Base-by-base conservation (phyloP, 768 basidiomycete species). In the Gelatoporia subvermispora region DNA sequence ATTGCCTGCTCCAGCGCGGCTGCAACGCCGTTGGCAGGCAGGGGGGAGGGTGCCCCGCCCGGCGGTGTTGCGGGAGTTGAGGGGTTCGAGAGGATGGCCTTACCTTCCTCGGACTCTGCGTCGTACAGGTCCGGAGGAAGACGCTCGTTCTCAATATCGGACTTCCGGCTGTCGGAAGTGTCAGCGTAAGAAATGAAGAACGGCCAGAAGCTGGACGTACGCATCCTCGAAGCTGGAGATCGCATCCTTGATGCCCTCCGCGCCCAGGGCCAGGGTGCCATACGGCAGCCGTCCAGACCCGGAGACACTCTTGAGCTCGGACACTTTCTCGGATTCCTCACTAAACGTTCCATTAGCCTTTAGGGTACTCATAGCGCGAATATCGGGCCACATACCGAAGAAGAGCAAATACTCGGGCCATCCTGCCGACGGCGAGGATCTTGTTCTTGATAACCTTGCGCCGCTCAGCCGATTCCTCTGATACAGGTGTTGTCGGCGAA, bases 101-200 rank as follows among this genome's bases (percentile, higher is more conserved):
- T 81, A 48, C 82, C 85, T 67, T 87, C 83, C 54, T 79, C 79
- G 9, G 81, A 84, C 53, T 77, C 71, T 5, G 82, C 85, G 60
- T 97, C 94, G 64, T 92, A 87, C 16, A 99, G 76, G 15, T 97
- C 93, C 2, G 95, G 95, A 2, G 95, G 96, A n/a, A 98, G 74
- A 28, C 93, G 86, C 68, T 99, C 96, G 69, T 98, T 98, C 70
- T 98, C 95, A 56, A 98, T 97, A 73, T 98, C 96, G 38, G 89
- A 92, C 72, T 93, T 94, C 52, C 93, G 92, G 36, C 93, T 94
- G 56, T 35, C 24, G 17, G 3, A 20, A 48, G 1, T 43, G 31
- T 21, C 28, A 48, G 40, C 23, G 22, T 42, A 43, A 47, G 37
- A 45, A 10, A 20, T 25, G n/a, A 37, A 21, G 13, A 24, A 34